Base-by-base conservation (phyloP, 768 basidiomycete species). In the Dioszegia crocea region DNA sequence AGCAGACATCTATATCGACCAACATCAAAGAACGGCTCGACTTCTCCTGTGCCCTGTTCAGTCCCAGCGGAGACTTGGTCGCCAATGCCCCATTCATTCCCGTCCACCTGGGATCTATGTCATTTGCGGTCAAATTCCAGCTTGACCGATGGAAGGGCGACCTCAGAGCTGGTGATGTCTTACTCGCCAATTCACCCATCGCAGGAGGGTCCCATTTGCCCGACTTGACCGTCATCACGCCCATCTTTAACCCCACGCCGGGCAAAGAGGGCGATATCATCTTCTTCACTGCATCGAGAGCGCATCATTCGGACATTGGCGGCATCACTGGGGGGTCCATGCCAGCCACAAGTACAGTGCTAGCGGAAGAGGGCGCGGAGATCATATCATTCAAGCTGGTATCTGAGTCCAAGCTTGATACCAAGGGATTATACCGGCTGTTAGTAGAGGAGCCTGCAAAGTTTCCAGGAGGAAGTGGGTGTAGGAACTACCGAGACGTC, bases 11-110 rank as follows among this genome's bases (percentile, higher is more conserved):
- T 16, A 92, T 92, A 68, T 86, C 87, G 71, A 92, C 91, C 16
- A 93, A 97, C 71, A 94, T 94, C 82, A 94, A 93, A 78, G 93
- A 96, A 76, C 84, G 93, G 2, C 83, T 96, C 45, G 93, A 96
- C 77, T 96, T 89, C 75, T 91, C 88, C 10, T 98, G 93, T 77
- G 93, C 93, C 1, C 80, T 98, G 36, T 97, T 98, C 67, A 88
- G 89, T 0, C 89, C 91, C n/a, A 88, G 90, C 65, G 93, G 93
- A 0, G 91, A 91, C 66, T 81, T 97, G 19, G 90, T 96, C 38
- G 93, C 93, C 36, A 97, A 96, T 78, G 91, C 90, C 9, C 91
- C 68, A n/a, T 65, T 65, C 55, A 59, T 66, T 23, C 64, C 64
- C 12, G 64, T 66, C 19, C 64, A 66, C 26, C 48, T 66, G 16